Conservation (phyloP, 371 early-diverging fungal species). For the Catenaria anguillulae region DNA sequence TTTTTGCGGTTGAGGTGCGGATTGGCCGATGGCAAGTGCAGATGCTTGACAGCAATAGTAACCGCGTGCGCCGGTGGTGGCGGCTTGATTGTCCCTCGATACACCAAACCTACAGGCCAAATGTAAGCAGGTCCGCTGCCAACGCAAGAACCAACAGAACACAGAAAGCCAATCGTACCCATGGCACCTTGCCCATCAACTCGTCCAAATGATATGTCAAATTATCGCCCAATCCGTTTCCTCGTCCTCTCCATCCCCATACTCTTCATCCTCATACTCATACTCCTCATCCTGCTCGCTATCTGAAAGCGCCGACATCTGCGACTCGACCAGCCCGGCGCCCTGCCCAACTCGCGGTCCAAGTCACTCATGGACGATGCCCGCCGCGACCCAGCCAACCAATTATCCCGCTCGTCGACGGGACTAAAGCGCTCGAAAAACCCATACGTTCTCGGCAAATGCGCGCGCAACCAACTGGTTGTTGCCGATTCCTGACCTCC, state of each 20-base stretch:
- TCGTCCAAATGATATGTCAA: not conserved
- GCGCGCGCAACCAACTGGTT: not conserved
- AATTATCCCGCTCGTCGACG: not conserved
- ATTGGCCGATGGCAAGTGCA: conserved; percentile 2
- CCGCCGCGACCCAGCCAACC: not conserved
- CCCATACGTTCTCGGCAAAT: not conserved
- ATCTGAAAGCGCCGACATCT: not conserved
- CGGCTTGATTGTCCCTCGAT: not conserved
- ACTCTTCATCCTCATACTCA: not conserved
- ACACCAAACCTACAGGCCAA: too few relatives aligned
- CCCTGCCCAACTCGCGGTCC: too few relatives aligned
- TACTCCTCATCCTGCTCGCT: not conserved
- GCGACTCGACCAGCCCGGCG: too few relatives aligned
- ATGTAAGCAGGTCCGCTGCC: too few relatives aligned
- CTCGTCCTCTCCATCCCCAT: not conserved
- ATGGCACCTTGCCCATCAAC: not conserved
- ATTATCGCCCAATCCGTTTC: not conserved
- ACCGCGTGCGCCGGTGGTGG: not conserved
- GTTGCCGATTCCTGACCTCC: too few relatives aligned
- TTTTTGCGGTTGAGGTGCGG: not conserved
- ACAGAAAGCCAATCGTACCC: too few relatives aligned
- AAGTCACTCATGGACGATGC: too few relatives aligned
- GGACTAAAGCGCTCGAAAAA: not conserved
- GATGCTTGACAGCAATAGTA: not conserved
- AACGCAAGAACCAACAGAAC: too few relatives aligned